Evolutionary conservation across 495 filamentous ascomycete genomes (phyloP).

Genomic region (Xylaria castorea): DNA sequence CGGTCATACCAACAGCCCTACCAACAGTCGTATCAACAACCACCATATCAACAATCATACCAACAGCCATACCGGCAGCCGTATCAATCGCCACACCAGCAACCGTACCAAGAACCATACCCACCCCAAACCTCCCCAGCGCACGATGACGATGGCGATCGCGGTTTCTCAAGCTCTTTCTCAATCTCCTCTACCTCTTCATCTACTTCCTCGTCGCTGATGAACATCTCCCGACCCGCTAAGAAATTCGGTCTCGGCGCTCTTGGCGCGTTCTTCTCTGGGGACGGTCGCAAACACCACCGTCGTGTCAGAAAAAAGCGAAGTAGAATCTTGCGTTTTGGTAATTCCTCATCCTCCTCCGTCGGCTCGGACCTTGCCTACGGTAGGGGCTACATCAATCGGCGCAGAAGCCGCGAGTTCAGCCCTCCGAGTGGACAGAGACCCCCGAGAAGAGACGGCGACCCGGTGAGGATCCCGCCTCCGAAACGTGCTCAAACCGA

Average conservation of each 20-base stretch:
- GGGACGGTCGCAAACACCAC: conserved; percentile 37
- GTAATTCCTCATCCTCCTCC: conserved; percentile 56
- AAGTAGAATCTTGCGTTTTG: conserved; percentile 49
- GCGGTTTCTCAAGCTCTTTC: conserved; percentile 48
- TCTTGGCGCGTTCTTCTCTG: conserved; percentile 52
- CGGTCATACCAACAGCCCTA: conserved; percentile 29
- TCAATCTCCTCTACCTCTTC: conserved; percentile 53
- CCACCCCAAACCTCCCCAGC: conserved; percentile 28
- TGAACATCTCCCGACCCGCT: conserved; percentile 52
- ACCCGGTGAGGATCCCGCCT: conserved; percentile 27
- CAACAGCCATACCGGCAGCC: conserved; percentile 19
- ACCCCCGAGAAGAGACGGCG: conserved; percentile 4
- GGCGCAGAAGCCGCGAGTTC: conserved; percentile 40
- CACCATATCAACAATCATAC: conserved; percentile 32
- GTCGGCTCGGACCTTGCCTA: conserved; percentile 62
- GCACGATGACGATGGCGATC: conserved; percentile 41
- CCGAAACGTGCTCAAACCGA: conserved; percentile 50
- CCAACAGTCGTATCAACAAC: conserved; percentile 33
- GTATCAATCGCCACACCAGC: conserved; percentile 22
- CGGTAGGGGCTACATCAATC: conserved; percentile 59
- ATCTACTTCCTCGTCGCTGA: conserved; percentile 50
- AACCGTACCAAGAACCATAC: conserved; percentile 23
- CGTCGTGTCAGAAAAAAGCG: conserved; percentile 50
- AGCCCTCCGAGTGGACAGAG: conserved; percentile 28
- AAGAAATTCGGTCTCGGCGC: conserved; percentile 48